A percentile compares a stretch with the other conserved stretches of the same genome.
Conservation (phyloP, 345 rosid species). For the Sonneratia caseolaris region DNA sequence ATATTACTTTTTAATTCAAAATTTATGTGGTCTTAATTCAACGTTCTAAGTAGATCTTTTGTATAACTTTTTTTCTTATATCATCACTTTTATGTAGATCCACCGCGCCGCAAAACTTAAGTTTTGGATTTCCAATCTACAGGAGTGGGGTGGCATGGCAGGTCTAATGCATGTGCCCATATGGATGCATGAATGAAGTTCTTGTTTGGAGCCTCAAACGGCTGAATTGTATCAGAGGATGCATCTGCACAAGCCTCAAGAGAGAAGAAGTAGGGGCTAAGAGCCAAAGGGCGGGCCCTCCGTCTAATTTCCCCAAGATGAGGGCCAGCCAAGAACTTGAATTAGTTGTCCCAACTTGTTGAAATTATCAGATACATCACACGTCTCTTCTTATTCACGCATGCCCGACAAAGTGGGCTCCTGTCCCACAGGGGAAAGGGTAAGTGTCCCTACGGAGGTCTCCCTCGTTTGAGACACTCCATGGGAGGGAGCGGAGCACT, state of each 20-base stretch:
- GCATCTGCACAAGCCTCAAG: not conserved
- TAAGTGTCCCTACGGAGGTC: conserved; percentile 3
- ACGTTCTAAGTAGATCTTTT: too few relatives aligned
- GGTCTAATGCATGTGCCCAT: not conserved
- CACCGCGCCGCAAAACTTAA: too few relatives aligned
- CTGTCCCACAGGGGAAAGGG: not conserved
- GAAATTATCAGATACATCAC: conserved; percentile 1
- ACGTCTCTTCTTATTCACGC: not conserved
- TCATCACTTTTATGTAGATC: too few relatives aligned
- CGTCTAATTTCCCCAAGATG: too few relatives aligned
- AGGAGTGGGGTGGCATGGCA: not conserved
- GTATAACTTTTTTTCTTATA: too few relatives aligned
- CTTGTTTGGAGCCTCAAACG: not conserved
- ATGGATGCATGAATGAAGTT: not conserved
- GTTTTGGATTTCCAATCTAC: too few relatives aligned
- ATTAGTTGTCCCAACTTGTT: too few relatives aligned
- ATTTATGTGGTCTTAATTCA: too few relatives aligned
- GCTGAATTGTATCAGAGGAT: not conserved
- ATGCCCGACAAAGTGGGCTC: not conserved
- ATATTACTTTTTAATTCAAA: too few relatives aligned
- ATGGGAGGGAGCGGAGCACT: not conserved
- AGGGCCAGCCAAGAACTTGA: too few relatives aligned
- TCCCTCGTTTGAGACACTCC: conserved; percentile 1
- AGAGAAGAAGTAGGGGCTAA: not conserved
- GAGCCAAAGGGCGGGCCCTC: not conserved